A percentile compares a stretch with the other conserved stretches of the same genome.
These are phyloP conservation scores for Rhizomucor miehei DNA, from an alignment of 371 early-diverging fungal species.

Conservation along the genomic window DNA sequence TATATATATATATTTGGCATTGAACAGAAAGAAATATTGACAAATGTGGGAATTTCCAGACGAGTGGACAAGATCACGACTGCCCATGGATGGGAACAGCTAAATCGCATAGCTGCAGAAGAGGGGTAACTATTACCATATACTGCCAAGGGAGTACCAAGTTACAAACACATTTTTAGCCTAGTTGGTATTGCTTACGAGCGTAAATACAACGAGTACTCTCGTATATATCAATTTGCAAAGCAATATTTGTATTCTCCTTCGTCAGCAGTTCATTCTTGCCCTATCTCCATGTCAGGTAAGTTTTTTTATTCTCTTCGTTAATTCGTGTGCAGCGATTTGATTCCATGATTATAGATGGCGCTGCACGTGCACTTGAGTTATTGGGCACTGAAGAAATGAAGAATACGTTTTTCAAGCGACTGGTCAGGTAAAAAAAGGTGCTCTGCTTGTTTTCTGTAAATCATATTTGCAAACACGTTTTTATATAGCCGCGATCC, in stretches of 20 bases:
- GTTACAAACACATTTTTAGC: too few relatives aligned
- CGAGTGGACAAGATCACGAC: conserved; percentile 60
- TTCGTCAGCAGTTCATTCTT: conserved; percentile 52
- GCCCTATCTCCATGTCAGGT: conserved; percentile 72
- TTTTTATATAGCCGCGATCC: conserved; percentile 52
- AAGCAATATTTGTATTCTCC: conserved; percentile 63
- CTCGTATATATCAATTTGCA: conserved; percentile 64
- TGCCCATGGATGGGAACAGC: conserved; percentile 55
- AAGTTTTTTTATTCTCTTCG: not conserved
- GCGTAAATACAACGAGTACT: conserved; percentile 46
- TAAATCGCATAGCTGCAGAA: conserved; percentile 57
- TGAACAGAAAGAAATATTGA: too few relatives aligned
- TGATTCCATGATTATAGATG: conserved; percentile 33
- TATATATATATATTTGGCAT: too few relatives aligned
- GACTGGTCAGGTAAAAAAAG: too few relatives aligned
- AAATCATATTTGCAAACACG: too few relatives aligned
- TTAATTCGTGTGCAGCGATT: not conserved
- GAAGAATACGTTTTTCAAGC: conserved; percentile 40
- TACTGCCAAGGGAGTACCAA: too few relatives aligned
- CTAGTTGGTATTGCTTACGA: conserved; percentile 65
- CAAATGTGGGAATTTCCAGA: conserved; percentile 19
- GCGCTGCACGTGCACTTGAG: conserved; percentile 62
- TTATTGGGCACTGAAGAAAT: conserved; percentile 48
- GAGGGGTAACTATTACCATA: conserved; percentile 41
- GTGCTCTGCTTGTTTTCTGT: too few relatives aligned